Evolutionary conservation across 495 filamentous ascomycete species (phyloP).

Genomic region (Aspergillus ostianus): DNA sequence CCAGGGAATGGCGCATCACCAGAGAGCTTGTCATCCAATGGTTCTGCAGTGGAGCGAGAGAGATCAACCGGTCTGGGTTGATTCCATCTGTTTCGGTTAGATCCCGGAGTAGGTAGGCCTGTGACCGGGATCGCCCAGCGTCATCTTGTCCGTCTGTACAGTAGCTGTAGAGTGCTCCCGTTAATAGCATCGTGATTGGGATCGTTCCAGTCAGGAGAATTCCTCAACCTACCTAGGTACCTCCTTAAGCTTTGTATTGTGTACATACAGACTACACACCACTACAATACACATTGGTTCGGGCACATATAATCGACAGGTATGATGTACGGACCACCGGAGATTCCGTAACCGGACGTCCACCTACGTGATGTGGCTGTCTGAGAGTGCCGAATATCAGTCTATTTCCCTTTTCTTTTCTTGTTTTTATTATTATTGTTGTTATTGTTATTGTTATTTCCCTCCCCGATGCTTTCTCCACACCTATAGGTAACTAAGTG

Average conservation of each 20-base stretch:
- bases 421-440: too few species aligned
- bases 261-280: too few species aligned
- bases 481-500: background rate
- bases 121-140: conserved; percentile 14
- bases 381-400: background rate
- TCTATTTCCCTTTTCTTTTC: too few species aligned
- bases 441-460: too few species aligned
- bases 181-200: too few species aligned
- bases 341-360: background rate
- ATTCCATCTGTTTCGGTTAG: conserved; percentile 17
- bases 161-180: too few species aligned
- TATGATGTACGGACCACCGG: background rate
- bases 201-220: too few species aligned
- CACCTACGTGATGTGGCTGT: background rate
- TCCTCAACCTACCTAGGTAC: too few species aligned
- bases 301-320: background rate
- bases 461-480: conserved; percentile 2
- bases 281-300: too few species aligned
- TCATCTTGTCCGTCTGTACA: background rate
- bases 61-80: conserved; percentile 14
- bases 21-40: conserved; percentile 8
- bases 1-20: background rate
- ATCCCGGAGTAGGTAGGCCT: conserved; percentile 14
- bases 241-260: too few species aligned
- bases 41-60: conserved; percentile 3